These are phyloP conservation scores for Beauveria sp. DNA, from an alignment of 2,329 filamentous ascomycete genomes.

Conservation along the genomic window DNA sequence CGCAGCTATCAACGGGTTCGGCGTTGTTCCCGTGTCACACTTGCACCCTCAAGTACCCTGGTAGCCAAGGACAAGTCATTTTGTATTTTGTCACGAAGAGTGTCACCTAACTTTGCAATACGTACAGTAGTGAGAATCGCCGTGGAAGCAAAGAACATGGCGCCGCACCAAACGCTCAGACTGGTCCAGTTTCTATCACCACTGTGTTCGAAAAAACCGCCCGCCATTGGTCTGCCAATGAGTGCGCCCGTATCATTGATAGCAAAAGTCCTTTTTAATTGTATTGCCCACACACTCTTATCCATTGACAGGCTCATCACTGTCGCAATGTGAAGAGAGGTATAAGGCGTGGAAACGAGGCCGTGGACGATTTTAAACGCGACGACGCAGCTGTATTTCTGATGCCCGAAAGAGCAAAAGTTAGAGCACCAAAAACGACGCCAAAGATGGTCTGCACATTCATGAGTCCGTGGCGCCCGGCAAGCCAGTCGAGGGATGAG, in stretches of 20 bases:
- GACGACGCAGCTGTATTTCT: conserved; percentile 9
- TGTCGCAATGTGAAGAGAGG: conserved; percentile 13
- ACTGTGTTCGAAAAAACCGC: background rate
- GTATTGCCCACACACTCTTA: conserved; percentile 11
- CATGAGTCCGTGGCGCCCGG: conserved; percentile 13
- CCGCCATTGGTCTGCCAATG: conserved; percentile 14
- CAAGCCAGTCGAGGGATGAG: conserved; percentile 14
- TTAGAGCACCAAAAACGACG: conserved; percentile 7
- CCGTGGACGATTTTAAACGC: conserved; percentile 12
- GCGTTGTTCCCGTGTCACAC: no score
- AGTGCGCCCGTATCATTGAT: conserved; percentile 12
- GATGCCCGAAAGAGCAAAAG: conserved; percentile 11
- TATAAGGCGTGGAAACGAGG: conserved; percentile 14
- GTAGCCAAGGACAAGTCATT: background rate
- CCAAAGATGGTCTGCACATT: conserved; percentile 12
- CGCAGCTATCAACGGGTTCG: no score
- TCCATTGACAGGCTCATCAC: conserved; percentile 13
- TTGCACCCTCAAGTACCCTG: background rate
- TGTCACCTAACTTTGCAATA: background rate
- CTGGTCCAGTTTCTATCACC: background rate
- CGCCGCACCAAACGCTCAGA: background rate
- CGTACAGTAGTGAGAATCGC: background rate
- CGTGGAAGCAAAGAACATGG: conserved; percentile 1
- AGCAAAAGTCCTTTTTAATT: conserved; percentile 14
- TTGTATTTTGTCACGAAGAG: background rate